Evolutionary conservation across 495 filamentous ascomycete species (phyloP), one percentile per base, ranked within the genome.

Genomic region (Sabuloglossum arenarium): DNA sequence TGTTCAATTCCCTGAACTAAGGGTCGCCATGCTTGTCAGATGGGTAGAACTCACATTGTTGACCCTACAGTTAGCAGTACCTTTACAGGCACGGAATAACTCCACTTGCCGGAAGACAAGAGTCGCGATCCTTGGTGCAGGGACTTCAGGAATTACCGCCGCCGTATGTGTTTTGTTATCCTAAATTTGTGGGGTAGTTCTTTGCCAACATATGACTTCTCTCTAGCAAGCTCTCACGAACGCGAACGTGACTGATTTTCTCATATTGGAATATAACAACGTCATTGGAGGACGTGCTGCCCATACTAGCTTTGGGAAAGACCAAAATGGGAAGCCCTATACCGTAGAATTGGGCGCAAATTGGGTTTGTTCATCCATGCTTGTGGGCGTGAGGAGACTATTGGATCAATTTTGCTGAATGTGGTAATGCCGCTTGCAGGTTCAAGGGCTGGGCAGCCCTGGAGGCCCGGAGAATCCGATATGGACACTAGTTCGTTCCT

Each of bases 121-220:
- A 37, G 70, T 74, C n/a, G 71, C 68, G 14, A 67, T 75, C 32
- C 63, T 72, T 25, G 79, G 79, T 21, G 79, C 75, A 34, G 79
- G 79, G 0, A 75, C 79, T 56, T 75, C 82, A 9, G 84, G 84
- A 19, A 82, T 88, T 25, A 80, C 82, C 12, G 82, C 84, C 37
- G 82, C 83, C 32, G 76, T 78, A 62, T 54, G 70, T 56, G n/a
- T n/a, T n/a, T n/a, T n/a, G n/a, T n/a, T n/a, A n/a, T n/a, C n/a
- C n/a, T n/a, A n/a, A n/a, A n/a, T n/a, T n/a, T n/a, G n/a, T n/a
- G n/a, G n/a, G n/a, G n/a, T n/a, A n/a, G n/a, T n/a, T n/a, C n/a
- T n/a, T n/a, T n/a, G n/a, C n/a, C n/a, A n/a, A n/a, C n/a, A n/a
- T n/a, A n/a, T n/a, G n/a, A n/a, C n/a, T n/a, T n/a, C 23, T 51